Conservation (phyloP, 768 basidiomycete genomes). For the Mycena capillaripes region DNA sequence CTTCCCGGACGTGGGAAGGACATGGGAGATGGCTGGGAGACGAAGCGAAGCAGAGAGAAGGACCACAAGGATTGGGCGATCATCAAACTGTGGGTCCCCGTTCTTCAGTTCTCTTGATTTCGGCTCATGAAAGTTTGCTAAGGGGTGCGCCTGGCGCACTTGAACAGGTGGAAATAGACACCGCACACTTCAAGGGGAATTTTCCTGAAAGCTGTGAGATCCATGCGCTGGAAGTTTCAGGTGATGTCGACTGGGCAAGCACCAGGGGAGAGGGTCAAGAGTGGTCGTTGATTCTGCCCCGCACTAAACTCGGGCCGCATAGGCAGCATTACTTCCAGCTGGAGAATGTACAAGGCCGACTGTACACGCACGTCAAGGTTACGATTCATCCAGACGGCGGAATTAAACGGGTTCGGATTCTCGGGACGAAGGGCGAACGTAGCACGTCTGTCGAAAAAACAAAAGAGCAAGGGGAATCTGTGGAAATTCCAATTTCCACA, state of each 20-base stretch:
- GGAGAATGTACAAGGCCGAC: conserved; percentile 67
- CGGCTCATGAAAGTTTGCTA: conserved; percentile 10
- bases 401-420: conserved; percentile 90
- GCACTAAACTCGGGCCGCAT: conserved; percentile 89
- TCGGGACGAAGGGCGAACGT: conserved; percentile 63
- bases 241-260: conserved; percentile 54
- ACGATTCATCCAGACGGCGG: conserved; percentile 97
- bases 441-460: conserved; percentile 5
- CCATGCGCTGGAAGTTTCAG: conserved; percentile 53
- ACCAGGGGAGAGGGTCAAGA: conserved; percentile 55
- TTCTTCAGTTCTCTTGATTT: conserved; percentile 7
- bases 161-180: conserved; percentile 90
- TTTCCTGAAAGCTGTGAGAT: conserved; percentile 79
- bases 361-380: conserved; percentile 88
- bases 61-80: conserved; percentile 95
- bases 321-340: conserved; percentile 91
- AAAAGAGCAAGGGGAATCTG: background rate
- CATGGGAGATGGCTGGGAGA: conserved; percentile 99
- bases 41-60: conserved; percentile 83
- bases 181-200: conserved; percentile 93
- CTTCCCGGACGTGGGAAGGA: conserved; percentile 93
- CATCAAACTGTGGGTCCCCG: conserved; percentile 80
- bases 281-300: conserved; percentile 84
- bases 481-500: conserved; percentile 1
- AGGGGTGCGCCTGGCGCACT: conserved; percentile 84